Evolutionary conservation across 306 rosid species (phyloP).

Genomic region (Calophaca sinica): DNA sequence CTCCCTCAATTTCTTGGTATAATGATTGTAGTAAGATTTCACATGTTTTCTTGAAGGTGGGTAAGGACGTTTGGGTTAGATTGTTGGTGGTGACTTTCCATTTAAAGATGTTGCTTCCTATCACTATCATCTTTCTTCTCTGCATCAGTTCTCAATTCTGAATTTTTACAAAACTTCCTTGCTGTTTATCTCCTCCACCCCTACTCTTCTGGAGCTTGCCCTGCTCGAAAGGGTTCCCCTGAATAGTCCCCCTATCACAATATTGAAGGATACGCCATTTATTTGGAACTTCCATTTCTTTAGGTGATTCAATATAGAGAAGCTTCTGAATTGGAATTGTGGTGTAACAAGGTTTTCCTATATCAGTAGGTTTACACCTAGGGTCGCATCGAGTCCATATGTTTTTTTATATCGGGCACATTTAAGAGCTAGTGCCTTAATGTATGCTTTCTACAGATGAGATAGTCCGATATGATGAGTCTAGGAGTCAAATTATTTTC

Average conservation of each 20-base stretch:
- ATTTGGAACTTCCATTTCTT: slow-evolving; percentile 10
- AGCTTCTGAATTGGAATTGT: slow-evolving; percentile 8
- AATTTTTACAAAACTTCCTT: background rate
- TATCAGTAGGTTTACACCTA: slow-evolving; percentile 10
- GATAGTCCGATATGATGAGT: slow-evolving; percentile 1
- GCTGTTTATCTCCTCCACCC: no score
- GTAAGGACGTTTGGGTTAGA: background rate
- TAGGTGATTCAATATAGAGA: background rate
- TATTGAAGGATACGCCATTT: background rate
- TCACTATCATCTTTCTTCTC: no score
- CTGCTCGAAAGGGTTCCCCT: no score
- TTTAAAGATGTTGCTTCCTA: no score
- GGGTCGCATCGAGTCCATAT: background rate
- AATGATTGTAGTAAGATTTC: slow-evolving; percentile 1
- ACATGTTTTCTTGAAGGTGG: background rate
- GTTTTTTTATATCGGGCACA: background rate
- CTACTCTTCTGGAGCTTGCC: no score
- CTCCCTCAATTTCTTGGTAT: background rate
- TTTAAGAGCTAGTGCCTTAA: background rate
- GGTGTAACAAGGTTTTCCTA: background rate
- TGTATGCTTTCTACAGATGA: background rate
- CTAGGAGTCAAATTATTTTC: background rate
- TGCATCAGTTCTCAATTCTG: background rate
- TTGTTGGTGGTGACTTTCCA: no score
- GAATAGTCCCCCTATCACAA: background rate